These are phyloP conservation scores for Chlorella sp. DNA, from an alignment of 139 green algal genomes.

Conservation along the genomic window DNA sequence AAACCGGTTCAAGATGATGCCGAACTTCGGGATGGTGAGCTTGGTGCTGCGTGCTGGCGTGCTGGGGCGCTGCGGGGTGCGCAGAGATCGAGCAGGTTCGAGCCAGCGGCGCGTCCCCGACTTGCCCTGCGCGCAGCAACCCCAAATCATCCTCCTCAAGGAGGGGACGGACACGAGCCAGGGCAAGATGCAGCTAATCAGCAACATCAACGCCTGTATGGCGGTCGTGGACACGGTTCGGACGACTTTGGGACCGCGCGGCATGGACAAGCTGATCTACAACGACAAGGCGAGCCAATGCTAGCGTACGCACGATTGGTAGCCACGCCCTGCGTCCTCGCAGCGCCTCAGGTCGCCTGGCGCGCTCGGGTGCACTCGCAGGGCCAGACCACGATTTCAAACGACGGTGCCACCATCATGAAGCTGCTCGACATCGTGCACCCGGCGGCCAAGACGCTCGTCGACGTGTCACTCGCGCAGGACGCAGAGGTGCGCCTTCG, in stretches of 20 bases:
- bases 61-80: not conserved
- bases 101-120: not conserved
- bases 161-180: slow-evolving; percentile 98
- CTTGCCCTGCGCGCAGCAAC: slow-evolving; percentile 69
- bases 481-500: slow-evolving; percentile 79
- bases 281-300: slow-evolving; percentile 60
- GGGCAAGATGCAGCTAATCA: slow-evolving; percentile 93
- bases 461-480: slow-evolving; percentile 94
- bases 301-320: too few relatives aligned
- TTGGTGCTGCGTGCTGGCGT: not conserved
- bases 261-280: slow-evolving; percentile 98
- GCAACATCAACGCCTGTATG: slow-evolving; percentile 98
- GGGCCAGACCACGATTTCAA: slow-evolving; percentile 91
- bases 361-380: slow-evolving; percentile 21
- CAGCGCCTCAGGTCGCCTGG: too few relatives aligned
- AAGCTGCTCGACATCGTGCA: slow-evolving; percentile 98
- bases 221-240: slow-evolving; percentile 91
- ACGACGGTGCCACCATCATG: slow-evolving; percentile 99
- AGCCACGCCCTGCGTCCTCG: too few relatives aligned
- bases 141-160: slow-evolving; percentile 98
- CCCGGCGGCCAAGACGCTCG: slow-evolving; percentile 92
- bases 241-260: slow-evolving; percentile 93
- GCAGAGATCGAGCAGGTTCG: not conserved
- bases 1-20: slow-evolving; percentile 14
- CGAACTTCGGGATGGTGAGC: slow-evolving; percentile 19